These are phyloP conservation scores for Calonectria ilicicola DNA, from an alignment of 2,329 filamentous ascomycete species.

Conservation along the genomic window DNA sequence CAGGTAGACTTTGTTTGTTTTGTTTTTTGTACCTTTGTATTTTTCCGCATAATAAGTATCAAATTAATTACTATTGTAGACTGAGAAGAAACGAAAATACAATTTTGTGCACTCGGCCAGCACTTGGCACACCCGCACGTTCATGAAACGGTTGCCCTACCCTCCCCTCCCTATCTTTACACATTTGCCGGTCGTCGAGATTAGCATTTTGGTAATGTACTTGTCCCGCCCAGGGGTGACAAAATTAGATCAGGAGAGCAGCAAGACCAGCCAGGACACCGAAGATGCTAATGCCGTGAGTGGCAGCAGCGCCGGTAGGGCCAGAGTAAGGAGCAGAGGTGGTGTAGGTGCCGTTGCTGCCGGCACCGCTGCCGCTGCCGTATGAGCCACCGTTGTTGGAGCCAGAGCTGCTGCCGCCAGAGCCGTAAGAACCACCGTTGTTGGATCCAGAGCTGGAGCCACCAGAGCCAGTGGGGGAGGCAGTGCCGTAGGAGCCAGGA, in stretches of 20 bases:
- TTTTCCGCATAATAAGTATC: neutral
- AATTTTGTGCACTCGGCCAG: neutral
- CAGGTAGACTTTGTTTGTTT: neutral
- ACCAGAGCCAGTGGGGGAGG: neutral
- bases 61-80: constrained; percentile 13
- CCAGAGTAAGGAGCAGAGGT: constrained; percentile 15
- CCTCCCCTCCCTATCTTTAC: neutral
- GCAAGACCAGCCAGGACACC: constrained; percentile 35
- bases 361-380: neutral
- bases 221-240: neutral
- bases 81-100: constrained; percentile 33
- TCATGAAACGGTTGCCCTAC: constrained; percentile 6
- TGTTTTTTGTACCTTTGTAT: neutral
- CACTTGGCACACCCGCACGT: neutral
- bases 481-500: neutral
- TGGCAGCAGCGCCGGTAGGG: constrained; percentile 25
- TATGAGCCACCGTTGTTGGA: neutral
- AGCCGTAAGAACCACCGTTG: neutral
- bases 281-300: constrained; percentile 31
- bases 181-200: constrained; percentile 8
- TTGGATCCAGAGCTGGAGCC: neutral
- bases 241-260: constrained; percentile 32
- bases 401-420: neutral
- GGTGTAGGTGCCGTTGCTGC: constrained; percentile 25
- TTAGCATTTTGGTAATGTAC: neutral